A percentile compares a stretch with the other conserved stretches of the same genome.
Evolutionary conservation across 2,329 filamentous ascomycete species (phyloP).

Genomic region (Botrytis elliptica): DNA sequence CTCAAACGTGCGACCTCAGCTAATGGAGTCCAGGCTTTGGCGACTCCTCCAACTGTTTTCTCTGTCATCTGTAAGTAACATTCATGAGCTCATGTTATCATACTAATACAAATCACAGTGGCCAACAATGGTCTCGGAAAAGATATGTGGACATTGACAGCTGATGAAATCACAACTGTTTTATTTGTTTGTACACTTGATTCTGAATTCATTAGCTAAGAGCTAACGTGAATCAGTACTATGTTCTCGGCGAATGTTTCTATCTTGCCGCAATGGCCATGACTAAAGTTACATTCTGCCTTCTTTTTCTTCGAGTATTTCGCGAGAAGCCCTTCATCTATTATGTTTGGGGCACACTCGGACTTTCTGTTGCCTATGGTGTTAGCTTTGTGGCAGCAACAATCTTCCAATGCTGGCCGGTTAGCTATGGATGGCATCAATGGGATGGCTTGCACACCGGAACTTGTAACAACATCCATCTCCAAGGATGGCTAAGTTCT

Average conservation of each 20-base stretch:
- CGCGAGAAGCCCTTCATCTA: slow-evolving; percentile 41
- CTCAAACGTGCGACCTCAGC: background rate
- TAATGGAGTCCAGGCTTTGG: background rate
- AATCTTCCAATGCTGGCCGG: slow-evolving; percentile 44
- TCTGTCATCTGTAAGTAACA: background rate
- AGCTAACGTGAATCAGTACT: slow-evolving; percentile 12
- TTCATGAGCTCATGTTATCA: background rate
- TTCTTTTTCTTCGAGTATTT: slow-evolving; percentile 57
- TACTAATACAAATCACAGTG: background rate
- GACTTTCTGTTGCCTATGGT: slow-evolving; percentile 36
- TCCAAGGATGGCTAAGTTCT: slow-evolving; percentile 51
- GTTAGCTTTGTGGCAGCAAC: slow-evolving; percentile 17
- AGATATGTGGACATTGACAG: slow-evolving; percentile 18
- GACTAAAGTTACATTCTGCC: slow-evolving; percentile 49
- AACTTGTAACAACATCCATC: slow-evolving; percentile 49
- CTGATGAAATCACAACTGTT: slow-evolving; percentile 17
- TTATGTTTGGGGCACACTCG: slow-evolving; percentile 30
- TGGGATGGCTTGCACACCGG: slow-evolving; percentile 51
- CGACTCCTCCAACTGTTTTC: background rate
- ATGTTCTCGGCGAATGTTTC: slow-evolving; percentile 21
- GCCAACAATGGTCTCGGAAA: slow-evolving; percentile 20
- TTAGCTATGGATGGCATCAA: slow-evolving; percentile 51
- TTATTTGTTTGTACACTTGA: background rate
- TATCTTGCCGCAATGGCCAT: slow-evolving; percentile 22
- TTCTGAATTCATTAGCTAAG: background rate